phyloP scores from a whole-genome alignment of 352 stramenopile genomes.

The Phytopythium helicoides region DNA sequence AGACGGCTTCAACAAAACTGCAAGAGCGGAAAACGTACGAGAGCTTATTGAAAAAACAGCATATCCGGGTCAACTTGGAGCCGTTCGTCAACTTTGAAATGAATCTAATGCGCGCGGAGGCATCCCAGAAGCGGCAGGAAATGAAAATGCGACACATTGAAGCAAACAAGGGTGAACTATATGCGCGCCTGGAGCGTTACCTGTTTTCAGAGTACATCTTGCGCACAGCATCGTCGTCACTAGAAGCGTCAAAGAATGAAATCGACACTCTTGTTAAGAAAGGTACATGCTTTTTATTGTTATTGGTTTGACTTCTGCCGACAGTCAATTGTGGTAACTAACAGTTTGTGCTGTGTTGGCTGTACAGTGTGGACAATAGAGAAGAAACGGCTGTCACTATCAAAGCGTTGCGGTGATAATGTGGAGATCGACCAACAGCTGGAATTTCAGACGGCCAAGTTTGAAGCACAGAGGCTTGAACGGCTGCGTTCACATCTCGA shows the following conservation, averaged over 20 bases:
- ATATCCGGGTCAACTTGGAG: constrained; percentile 73
- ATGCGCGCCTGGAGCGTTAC: constrained; percentile 65
- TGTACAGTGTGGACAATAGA: constrained; percentile 53
- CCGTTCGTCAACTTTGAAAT: constrained; percentile 84
- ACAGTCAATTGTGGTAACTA: background rate
- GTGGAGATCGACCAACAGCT: constrained; percentile 53
- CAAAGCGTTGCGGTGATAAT: constrained; percentile 58
- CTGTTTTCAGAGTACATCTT: constrained; percentile 80
- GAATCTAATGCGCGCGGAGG: constrained; percentile 71
- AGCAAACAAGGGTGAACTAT: constrained; percentile 80
- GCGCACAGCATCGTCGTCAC: constrained; percentile 51
- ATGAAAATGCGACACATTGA: constrained; percentile 85
- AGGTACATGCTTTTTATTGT: constrained; percentile 39
- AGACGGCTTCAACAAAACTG: constrained; percentile 5
- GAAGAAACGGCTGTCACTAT: constrained; percentile 50
- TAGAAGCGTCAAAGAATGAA: constrained; percentile 62
- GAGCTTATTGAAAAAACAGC: constrained; percentile 40
- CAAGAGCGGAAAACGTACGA: constrained; percentile 18
- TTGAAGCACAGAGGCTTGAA: constrained; percentile 58
- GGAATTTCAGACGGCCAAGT: constrained; percentile 71
- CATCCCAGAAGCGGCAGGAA: constrained; percentile 76
- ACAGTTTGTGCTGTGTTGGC: constrained; percentile 4
- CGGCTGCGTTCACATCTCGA: constrained; percentile 67
- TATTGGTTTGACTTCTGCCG: background rate
- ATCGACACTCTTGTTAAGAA: constrained; percentile 68